phyloP scores from a whole-genome alignment of 1,284 basidiomycete genomes.

The Somion occarium region DNA sequence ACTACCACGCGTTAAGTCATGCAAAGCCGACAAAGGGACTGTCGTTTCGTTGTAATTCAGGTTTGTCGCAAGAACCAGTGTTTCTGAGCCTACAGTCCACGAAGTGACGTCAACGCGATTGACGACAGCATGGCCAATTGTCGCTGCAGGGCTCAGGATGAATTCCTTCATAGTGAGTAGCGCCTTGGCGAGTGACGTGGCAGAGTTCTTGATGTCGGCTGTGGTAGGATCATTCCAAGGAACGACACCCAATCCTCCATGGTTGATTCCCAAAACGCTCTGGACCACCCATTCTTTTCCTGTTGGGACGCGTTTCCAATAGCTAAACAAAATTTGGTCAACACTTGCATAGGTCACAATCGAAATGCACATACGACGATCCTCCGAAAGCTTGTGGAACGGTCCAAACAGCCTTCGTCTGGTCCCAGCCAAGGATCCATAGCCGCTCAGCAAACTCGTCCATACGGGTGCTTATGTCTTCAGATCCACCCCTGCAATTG shows the following conservation, averaged over 20 bases:
- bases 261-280: conserved; percentile 63
- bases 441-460: conserved; percentile 55
- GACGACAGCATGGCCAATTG: conserved; percentile 23
- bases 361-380: conserved; percentile 38
- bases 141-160: conserved; percentile 30
- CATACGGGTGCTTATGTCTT: conserved; percentile 62
- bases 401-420: conserved; percentile 63
- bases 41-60: conserved; percentile 31
- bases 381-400: conserved; percentile 75
- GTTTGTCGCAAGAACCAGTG: conserved; percentile 39
- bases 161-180: conserved; percentile 35
- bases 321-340: conserved; percentile 32
- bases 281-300: conserved; percentile 66
- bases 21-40: conserved; percentile 18
- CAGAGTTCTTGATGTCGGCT: conserved; percentile 51
- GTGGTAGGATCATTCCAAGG: conserved; percentile 68
- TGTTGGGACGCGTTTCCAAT: conserved; percentile 63
- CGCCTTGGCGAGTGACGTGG: conserved; percentile 47
- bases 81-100: conserved; percentile 30
- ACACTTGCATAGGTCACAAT: background rate
- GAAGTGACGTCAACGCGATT: conserved; percentile 34
- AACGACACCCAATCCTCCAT: conserved; percentile 63
- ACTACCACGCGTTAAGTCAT: conserved; percentile 12
- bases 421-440: conserved; percentile 57
- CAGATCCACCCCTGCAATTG: conserved; percentile 45